Percentiles rank a stretch among this genome's conserved stretches.
Evolutionary conservation across 345 rosid genomes (phyloP).

Genomic region (thale cress (Arabidopsis thaliana)): TAIR10.1 NC_003075.7:14007001-14007500

Average conservation of each 20-base stretch:
- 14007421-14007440: slow-evolving; percentile 13
- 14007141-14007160: slow-evolving; percentile 23
- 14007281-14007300: neutral
- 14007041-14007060: slow-evolving; percentile 16
- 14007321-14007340: slow-evolving; percentile 29
- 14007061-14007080: slow-evolving; percentile 22
- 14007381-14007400: slow-evolving; percentile 37
- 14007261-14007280: neutral
- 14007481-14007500: slow-evolving; percentile 32
- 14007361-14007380: slow-evolving; percentile 21
- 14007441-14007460: slow-evolving; percentile 16
- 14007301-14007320: slow-evolving; percentile 18
- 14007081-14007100: slow-evolving; percentile 19
- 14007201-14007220: slow-evolving; percentile 18
- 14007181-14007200: neutral
- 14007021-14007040: slow-evolving; percentile 23
- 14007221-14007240: slow-evolving; percentile 27
- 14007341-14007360: slow-evolving; percentile 33
- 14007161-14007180: slow-evolving; percentile 18
- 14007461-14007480: slow-evolving; percentile 20
- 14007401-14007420: slow-evolving; percentile 20
- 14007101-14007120: slow-evolving; percentile 38
- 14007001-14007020: neutral
- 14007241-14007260: slow-evolving; percentile 9
- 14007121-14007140: neutral